Evolutionary conservation across 2,329 filamentous ascomycete genomes (phyloP), one percentile per base, ranked within the genome.

Genomic region (Huntiella omanensis): DNA sequence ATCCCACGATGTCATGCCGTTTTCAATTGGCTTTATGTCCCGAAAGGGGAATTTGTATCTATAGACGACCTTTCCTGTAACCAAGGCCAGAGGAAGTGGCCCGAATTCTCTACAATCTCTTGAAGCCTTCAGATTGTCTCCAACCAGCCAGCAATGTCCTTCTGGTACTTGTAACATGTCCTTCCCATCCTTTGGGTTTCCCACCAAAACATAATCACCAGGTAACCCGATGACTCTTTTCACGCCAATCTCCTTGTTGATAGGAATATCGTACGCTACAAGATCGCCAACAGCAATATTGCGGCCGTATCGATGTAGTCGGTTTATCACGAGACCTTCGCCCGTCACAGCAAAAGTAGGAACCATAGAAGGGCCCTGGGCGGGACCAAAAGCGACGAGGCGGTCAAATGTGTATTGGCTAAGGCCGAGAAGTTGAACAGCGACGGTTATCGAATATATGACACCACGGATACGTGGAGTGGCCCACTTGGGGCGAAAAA

Each of bases 81-180:
- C 73, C 52, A 98, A 64, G 1, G 75, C 88, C 57, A 98, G 64
- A 1, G 91, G 91, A 22, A 98, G 59, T 0, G 91, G 85, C 0
- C 91, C 91, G 63, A 81, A 94, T 36, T 77, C 68, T 51, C 91
- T 76, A 38, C 86, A 95, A 64, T 98, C 91, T 52, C 84, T 68
- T 17, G 86, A 95, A 55, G 74, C 80, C 3, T 75, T 69, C 51
- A 94, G 58, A 60, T 96, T 96, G 61, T 98, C 91, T 2, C 91
- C 91, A 2, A 77, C 74, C 5, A 95, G 66, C 75, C 85, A 96
- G 56, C 86, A 92, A 66, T 98, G 91, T 1, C 91, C 91, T 57
- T 82, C 69, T 0, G 91, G 91, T 12, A 98, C 76, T 83, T 92
- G 56, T n/a, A 51, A n/a, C 48, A 50, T 50, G 37, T 50, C 48